phyloP scores from a whole-genome alignment of 225 moss, liverwort and hornwort genomes.

The Thuidium tamariscinum region DNA sequence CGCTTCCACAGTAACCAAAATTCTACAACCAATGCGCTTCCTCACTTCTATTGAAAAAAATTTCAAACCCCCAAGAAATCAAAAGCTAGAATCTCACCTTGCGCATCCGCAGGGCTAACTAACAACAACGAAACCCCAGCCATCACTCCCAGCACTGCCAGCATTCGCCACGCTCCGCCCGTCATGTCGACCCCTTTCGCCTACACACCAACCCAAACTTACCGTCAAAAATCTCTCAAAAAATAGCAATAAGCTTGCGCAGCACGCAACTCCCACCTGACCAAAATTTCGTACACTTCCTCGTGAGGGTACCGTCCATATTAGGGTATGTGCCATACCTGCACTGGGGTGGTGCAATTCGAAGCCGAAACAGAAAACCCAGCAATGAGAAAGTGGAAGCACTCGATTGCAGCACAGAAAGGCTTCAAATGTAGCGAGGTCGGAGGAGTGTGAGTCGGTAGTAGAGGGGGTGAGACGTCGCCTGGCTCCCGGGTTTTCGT shows the following conservation, averaged over 20 bases:
- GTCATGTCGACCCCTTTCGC: not conserved
- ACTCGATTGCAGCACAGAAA: not conserved
- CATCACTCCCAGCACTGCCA: not conserved
- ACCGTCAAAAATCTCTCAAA: not conserved
- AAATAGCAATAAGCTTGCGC: not conserved
- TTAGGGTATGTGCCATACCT: not conserved
- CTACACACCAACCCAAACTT: not conserved
- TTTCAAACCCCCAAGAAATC: not conserved
- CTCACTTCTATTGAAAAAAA: too few species aligned
- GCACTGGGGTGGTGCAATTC: not conserved
- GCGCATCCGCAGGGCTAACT: constrained; percentile 1
- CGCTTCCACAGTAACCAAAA: not conserved
- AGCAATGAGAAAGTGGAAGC: not conserved
- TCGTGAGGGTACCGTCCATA: not conserved
- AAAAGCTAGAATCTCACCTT: not conserved
- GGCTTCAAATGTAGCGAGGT: not conserved
- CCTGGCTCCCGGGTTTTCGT: too few species aligned
- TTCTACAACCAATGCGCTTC: not conserved
- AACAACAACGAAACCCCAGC: not conserved
- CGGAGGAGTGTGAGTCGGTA: not conserved
- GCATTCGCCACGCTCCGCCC: not conserved
- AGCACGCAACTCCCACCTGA: too few species aligned
- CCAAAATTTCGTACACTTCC: not conserved
- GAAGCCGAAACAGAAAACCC: not conserved
- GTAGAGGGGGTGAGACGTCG: too few species aligned